phyloP scores from a whole-genome alignment of 2,329 filamentous ascomycete species.

The Ceratocystis smalleyi region DNA sequence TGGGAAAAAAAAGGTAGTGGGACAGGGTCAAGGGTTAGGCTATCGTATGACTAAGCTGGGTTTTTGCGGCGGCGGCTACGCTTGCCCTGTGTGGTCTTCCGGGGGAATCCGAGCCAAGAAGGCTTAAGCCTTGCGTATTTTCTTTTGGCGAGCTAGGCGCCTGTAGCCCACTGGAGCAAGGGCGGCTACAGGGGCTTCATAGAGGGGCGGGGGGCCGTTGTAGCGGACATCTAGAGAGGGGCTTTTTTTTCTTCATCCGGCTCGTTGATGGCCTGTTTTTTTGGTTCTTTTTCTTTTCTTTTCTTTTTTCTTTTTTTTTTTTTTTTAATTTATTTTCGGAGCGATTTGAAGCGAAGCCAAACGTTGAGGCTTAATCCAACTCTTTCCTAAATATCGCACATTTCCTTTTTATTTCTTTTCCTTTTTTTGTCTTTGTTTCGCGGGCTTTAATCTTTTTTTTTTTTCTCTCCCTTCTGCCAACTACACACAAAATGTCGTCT shows the following conservation, averaged over 20 bases:
- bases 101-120: slow-evolving; percentile 16
- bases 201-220: neutral
- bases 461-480: neutral
- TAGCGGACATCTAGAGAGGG: neutral
- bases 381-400: neutral
- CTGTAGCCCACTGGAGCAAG: neutral
- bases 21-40: neutral
- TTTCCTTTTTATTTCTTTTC: neutral
- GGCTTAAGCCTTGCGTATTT: neutral
- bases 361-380: neutral
- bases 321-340: neutral
- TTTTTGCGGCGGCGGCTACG: slow-evolving; percentile 13
- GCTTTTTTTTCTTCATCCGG: neutral
- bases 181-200: neutral
- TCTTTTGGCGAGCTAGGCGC: neutral
- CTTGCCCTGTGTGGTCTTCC: slow-evolving; percentile 15
- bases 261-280: too few relatives aligned
- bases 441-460: slow-evolving; percentile 4
- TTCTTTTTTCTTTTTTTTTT: neutral
- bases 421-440: slow-evolving; percentile 6
- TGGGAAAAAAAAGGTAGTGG: neutral
- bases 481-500: slow-evolving; percentile 13
- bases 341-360: neutral
- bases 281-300: too few relatives aligned
- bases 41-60: neutral